A percentile compares a stretch with the other conserved stretches of the same genome.
Evolutionary conservation across 2,329 filamentous ascomycete species (phyloP).

Genomic region (Dactylonectria macrodidyma): DNA sequence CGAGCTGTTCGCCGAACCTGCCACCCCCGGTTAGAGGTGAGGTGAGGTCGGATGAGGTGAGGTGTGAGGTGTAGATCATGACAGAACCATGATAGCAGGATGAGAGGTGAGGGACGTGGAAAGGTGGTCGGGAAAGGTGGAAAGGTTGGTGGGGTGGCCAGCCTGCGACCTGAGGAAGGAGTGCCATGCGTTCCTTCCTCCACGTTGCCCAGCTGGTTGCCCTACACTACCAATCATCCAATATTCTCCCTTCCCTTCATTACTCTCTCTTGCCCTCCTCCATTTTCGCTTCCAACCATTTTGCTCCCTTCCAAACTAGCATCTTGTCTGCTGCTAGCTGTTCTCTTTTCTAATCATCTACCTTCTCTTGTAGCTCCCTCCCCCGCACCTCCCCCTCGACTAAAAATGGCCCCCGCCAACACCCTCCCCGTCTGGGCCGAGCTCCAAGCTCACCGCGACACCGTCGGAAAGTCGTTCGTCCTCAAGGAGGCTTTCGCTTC

Average conservation of each 20-base stretch:
- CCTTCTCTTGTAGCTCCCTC: constrained; percentile 14
- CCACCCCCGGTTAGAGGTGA: constrained; percentile 5
- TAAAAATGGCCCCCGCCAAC: constrained; percentile 83
- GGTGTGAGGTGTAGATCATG: background rate
- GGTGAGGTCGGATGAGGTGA: constrained; percentile 5
- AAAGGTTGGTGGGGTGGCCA: background rate
- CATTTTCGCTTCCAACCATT: background rate
- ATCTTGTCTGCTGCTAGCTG: constrained; percentile 5
- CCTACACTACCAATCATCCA: background rate
- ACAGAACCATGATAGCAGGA: too few species aligned
- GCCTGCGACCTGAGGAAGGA: constrained; percentile 21
- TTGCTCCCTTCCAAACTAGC: background rate
- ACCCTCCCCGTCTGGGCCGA: constrained; percentile 90
- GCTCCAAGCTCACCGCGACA: constrained; percentile 91
- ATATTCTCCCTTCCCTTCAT: constrained; percentile 26
- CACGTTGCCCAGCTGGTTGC: constrained; percentile 22
- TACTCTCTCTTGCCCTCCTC: constrained; percentile 32
- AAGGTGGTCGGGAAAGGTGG: background rate
- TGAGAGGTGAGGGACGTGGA: background rate
- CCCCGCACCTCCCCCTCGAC: constrained; percentile 16
- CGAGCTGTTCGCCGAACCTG: background rate
- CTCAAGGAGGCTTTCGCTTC: constrained; percentile 94
- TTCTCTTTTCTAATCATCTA: constrained; percentile 25
- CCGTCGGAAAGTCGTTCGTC: constrained; percentile 88
- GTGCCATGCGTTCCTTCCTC: constrained; percentile 23